Conservation (phyloP, 306 rosid genomes). For the Prunus kanzakura region DNA sequence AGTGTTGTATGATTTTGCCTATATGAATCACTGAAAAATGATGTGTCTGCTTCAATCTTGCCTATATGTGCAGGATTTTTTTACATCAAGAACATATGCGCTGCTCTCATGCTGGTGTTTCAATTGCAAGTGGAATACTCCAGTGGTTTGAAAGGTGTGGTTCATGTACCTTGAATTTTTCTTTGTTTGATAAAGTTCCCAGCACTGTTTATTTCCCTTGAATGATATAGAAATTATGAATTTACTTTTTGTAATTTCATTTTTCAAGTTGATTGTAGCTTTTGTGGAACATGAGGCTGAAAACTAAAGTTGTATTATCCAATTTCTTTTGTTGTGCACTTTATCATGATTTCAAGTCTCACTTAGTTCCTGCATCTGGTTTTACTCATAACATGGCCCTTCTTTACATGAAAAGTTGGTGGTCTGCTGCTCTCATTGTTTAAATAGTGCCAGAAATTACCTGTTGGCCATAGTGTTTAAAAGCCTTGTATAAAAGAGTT, state of each 20-base stretch:
- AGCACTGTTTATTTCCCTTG: neutral
- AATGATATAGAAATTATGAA: neutral
- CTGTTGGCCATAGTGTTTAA: no score
- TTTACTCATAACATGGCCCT: neutral
- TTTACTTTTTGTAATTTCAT: neutral
- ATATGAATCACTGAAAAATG: neutral
- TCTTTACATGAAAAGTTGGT: no score
- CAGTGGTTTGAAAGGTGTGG: conserved; percentile 6
- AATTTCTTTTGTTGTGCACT: neutral
- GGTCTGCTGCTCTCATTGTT: no score
- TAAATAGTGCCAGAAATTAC: no score
- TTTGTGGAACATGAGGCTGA: neutral
- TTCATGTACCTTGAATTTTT: neutral
- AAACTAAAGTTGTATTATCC: neutral
- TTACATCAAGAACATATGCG: neutral
- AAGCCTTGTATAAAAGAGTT: no score
- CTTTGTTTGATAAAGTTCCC: neutral
- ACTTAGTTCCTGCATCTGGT: neutral
- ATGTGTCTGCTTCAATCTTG: neutral
- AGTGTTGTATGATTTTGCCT: neutral
- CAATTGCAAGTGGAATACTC: conserved; percentile 9
- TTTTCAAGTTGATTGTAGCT: neutral
- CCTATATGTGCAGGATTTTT: neutral
- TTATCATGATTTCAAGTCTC: neutral
- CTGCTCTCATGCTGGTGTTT: conserved; percentile 1